phyloP scores from a whole-genome alignment of 495 filamentous ascomycete genomes.

The Podospora didyma region DNA sequence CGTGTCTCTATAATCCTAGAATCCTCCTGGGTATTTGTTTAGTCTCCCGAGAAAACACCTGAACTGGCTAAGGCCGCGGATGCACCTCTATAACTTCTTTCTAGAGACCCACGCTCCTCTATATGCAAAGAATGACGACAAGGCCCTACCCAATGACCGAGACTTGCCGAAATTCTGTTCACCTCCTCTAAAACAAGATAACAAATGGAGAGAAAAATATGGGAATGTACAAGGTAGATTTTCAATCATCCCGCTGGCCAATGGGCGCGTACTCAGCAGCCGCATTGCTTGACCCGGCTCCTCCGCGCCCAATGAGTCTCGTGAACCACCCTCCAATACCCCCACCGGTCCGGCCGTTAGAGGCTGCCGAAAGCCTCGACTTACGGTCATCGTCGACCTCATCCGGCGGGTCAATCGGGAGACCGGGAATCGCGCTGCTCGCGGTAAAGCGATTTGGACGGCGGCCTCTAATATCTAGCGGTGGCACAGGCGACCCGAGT shows the following conservation, averaged over 20 bases:
- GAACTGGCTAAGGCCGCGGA: too few relatives aligned
- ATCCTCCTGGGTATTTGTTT: too few relatives aligned
- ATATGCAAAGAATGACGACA: too few relatives aligned
- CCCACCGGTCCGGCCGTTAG: constrained; percentile 20
- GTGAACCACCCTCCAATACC: constrained; percentile 48
- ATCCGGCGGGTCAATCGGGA: constrained; percentile 36
- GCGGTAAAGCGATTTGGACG: constrained; percentile 21
- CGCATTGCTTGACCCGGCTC: constrained; percentile 23
- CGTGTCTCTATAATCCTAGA: too few relatives aligned
- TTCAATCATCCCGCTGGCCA: constrained; percentile 41
- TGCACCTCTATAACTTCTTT: too few relatives aligned
- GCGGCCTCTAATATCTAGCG: constrained; percentile 62
- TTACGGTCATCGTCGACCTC: constrained; percentile 28
- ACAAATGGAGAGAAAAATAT: too few relatives aligned
- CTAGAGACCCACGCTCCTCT: too few relatives aligned
- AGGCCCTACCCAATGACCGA: too few relatives aligned
- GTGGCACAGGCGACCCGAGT: constrained; percentile 69
- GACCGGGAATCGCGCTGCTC: constrained; percentile 32
- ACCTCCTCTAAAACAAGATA: too few relatives aligned
- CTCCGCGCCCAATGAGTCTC: constrained; percentile 37
- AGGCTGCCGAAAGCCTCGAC: constrained; percentile 6
- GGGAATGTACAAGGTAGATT: constrained; percentile 2
- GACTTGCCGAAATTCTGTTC: too few relatives aligned
- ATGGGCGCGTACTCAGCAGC: constrained; percentile 37
- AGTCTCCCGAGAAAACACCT: too few relatives aligned